A percentile compares a stretch with the other conserved stretches of the same genome.
phyloP scores from a whole-genome alignment of 2,329 filamentous ascomycete species.

The Torrubiellomyces zombiae region DNA sequence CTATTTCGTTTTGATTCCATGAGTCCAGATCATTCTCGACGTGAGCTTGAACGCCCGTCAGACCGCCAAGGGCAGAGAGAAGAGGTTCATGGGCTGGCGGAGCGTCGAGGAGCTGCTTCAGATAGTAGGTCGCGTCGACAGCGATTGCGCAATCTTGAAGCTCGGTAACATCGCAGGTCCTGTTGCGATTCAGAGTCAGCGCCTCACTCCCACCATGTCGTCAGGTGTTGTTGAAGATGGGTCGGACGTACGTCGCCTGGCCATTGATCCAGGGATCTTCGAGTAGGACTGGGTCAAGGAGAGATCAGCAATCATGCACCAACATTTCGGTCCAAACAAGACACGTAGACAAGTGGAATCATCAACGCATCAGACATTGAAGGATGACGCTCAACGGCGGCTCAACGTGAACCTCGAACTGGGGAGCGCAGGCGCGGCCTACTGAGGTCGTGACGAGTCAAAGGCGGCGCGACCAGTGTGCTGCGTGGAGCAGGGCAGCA shows the following conservation, averaged over 20 bases:
- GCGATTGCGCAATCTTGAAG: slow-evolving; percentile 62
- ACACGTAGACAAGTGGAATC: too few relatives aligned
- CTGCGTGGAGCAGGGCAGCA: not conserved
- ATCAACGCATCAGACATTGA: too few relatives aligned
- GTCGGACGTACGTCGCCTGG: slow-evolving; percentile 17
- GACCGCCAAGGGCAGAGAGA: slow-evolving; percentile 73
- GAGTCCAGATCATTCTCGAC: slow-evolving; percentile 61
- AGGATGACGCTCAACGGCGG: not conserved
- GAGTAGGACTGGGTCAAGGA: slow-evolving; percentile 14
- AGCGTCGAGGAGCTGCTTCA: slow-evolving; percentile 60
- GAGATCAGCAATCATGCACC: slow-evolving; percentile 4
- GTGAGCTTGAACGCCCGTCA: slow-evolving; percentile 61
- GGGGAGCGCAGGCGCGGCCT: too few relatives aligned
- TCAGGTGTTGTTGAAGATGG: not conserved
- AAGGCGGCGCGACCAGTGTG: not conserved
- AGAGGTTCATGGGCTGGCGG: slow-evolving; percentile 67
- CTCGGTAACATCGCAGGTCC: slow-evolving; percentile 47
- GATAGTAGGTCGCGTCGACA: slow-evolving; percentile 80
- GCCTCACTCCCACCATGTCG: too few relatives aligned
- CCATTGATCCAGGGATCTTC: slow-evolving; percentile 23
- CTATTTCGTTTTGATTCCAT: slow-evolving; percentile 54
- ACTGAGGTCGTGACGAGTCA: too few relatives aligned
- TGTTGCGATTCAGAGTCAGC: slow-evolving; percentile 14
- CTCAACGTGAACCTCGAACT: too few relatives aligned
- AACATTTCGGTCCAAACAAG: too few relatives aligned